Percentiles rank a stretch among this genome's conserved stretches.
Conservation (phyloP, 1,139 yeast genomes). For the Sporopachydermia cereana region DNA sequence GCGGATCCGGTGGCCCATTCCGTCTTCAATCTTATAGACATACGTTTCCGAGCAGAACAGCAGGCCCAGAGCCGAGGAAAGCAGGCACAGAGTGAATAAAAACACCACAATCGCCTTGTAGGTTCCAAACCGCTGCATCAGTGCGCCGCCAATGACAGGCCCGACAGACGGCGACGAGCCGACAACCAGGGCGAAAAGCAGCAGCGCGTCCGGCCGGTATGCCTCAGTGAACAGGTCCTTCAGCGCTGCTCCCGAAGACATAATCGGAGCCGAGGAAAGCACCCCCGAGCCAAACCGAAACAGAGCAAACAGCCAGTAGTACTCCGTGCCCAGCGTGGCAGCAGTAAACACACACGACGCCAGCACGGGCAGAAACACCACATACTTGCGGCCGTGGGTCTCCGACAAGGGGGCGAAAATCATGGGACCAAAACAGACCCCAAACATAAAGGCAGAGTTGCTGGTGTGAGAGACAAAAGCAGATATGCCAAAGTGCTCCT, state of each 20-base stretch:
- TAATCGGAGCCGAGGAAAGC: constrained; percentile 13
- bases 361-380: constrained; percentile 10
- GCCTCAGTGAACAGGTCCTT: constrained; percentile 13
- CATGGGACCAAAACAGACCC: constrained; percentile 13
- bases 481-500: constrained; percentile 6
- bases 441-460: constrained; percentile 13
- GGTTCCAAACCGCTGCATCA: constrained; percentile 7
- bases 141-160: constrained; percentile 12
- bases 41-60: constrained; percentile 10
- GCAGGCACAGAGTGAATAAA: constrained; percentile 9
- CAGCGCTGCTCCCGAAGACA: constrained; percentile 13
- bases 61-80: constrained; percentile 6
- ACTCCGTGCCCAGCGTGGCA: constrained; percentile 7
- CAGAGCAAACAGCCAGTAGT: constrained; percentile 11
- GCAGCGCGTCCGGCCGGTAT: constrained; percentile 12
- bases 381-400: constrained; percentile 11
- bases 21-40: constrained; percentile 9
- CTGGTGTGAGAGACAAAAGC: constrained; percentile 11
- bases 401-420: constrained; percentile 13
- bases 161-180: constrained; percentile 15
- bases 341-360: constrained; percentile 9
- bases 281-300: constrained; percentile 6
- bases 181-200: constrained; percentile 13
- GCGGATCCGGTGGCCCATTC: constrained; percentile 7
- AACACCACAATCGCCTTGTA: constrained; percentile 10